phyloP scores from a whole-genome alignment of 768 basidiomycete genomes.

The Tephrocybe sp. region DNA sequence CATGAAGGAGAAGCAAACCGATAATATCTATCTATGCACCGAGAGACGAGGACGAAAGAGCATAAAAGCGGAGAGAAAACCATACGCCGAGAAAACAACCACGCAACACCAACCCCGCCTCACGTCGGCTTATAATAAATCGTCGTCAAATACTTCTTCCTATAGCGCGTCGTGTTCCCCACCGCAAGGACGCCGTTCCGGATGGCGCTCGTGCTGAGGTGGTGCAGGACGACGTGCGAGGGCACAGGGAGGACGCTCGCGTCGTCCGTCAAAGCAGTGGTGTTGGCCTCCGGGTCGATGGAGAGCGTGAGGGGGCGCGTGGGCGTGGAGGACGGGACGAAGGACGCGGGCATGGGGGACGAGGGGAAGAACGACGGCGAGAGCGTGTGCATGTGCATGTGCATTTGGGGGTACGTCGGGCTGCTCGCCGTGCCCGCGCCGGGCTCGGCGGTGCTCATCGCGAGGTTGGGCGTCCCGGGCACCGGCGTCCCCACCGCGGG shows the following conservation, averaged over 20 bases:
- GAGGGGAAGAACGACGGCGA: background rate
- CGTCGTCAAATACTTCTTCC: slow-evolving; percentile 89
- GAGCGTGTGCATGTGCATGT: too few relatives aligned
- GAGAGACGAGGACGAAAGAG: too few relatives aligned
- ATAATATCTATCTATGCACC: too few relatives aligned
- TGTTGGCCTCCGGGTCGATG: slow-evolving; percentile 20
- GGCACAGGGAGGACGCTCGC: slow-evolving; percentile 90
- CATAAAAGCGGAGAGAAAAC: too few relatives aligned
- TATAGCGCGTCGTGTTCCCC: slow-evolving; percentile 87
- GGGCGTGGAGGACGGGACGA: background rate
- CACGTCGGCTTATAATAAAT: slow-evolving; percentile 78
- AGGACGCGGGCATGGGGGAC: background rate
- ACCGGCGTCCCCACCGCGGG: too few relatives aligned
- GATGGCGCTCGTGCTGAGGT: slow-evolving; percentile 94
- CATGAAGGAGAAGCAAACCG: too few relatives aligned
- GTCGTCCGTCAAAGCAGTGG: slow-evolving; percentile 73
- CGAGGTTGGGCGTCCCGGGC: too few relatives aligned
- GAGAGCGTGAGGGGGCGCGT: slow-evolving; percentile 14
- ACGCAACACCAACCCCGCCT: too few relatives aligned
- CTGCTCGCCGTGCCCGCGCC: too few relatives aligned
- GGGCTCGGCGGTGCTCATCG: too few relatives aligned
- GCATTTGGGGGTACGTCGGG: too few relatives aligned
- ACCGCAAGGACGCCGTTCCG: slow-evolving; percentile 92
- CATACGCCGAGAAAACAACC: too few relatives aligned
- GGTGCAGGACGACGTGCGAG: slow-evolving; percentile 91